Evolutionary conservation across 495 filamentous ascomycete species (phyloP).

Genomic region (Bacidia rubella): DNA sequence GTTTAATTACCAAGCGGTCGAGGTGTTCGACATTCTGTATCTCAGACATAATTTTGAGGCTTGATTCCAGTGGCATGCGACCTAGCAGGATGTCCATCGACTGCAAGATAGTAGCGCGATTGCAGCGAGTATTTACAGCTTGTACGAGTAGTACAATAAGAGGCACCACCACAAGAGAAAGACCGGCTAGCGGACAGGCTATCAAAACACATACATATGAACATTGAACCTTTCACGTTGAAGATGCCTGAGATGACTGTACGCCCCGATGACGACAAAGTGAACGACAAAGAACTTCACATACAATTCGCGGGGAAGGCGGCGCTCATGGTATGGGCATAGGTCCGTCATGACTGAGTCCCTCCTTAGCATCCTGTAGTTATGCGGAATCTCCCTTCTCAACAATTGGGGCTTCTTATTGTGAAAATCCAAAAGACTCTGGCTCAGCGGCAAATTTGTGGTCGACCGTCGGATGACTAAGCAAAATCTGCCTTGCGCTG

Average conservation of each 20-base stretch:
- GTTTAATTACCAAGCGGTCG: too few species aligned
- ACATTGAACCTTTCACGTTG: neutral
- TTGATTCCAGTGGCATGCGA: neutral
- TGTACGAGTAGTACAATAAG: neutral
- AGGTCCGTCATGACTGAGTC: neutral
- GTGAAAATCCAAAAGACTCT: too few species aligned
- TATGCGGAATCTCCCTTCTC: too few species aligned
- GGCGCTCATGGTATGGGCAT: slow-evolving; percentile 2
- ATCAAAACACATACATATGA: neutral
- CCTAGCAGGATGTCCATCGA: neutral
- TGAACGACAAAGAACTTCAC: slow-evolving; percentile 6
- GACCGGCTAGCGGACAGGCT: neutral
- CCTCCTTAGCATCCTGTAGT: too few species aligned
- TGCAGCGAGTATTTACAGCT: neutral
- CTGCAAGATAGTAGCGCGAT: neutral
- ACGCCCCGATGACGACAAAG: slow-evolving; percentile 1
- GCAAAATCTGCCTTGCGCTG: too few species aligned
- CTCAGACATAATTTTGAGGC: neutral
- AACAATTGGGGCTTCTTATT: too few species aligned
- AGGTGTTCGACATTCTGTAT: neutral
- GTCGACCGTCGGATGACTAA: too few species aligned
- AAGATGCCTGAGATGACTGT: neutral
- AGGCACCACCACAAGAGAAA: neutral
- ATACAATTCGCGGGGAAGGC: slow-evolving; percentile 1
- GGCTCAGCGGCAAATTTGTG: too few species aligned